phyloP scores from a whole-genome alignment of 352 stramenopile species.

The Phytophthora agathidicida region DNA sequence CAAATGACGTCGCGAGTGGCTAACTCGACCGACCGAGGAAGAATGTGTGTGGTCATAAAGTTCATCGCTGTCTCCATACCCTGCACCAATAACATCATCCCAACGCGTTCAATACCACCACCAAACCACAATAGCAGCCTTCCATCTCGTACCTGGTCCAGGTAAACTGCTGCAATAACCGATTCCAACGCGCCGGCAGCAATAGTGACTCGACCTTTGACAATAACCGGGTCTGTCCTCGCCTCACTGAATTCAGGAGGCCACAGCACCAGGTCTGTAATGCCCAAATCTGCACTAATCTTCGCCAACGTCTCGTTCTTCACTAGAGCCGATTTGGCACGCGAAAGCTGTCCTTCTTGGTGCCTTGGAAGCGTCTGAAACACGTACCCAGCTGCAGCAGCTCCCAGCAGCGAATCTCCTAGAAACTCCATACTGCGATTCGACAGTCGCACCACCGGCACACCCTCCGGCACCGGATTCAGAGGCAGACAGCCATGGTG shows the following conservation, averaged over 20 bases:
- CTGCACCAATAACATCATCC: constrained; percentile 28
- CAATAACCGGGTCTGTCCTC: constrained; percentile 32
- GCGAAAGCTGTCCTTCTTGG: constrained; percentile 82
- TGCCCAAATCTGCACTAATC: constrained; percentile 61
- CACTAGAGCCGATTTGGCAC: constrained; percentile 67
- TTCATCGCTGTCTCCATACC: constrained; percentile 66
- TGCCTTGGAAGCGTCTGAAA: constrained; percentile 74
- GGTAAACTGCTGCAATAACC: constrained; percentile 79
- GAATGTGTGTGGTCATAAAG: constrained; percentile 69
- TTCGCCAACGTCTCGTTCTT: constrained; percentile 80
- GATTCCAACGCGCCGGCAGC: constrained; percentile 76
- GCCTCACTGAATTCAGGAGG: constrained; percentile 46
- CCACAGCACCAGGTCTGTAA: constrained; percentile 72
- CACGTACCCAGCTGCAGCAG: constrained; percentile 64
- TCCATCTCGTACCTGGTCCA: constrained; percentile 56
- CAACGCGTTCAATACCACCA: background rate
- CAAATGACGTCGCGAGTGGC: constrained; percentile 58
- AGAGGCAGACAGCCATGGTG: constrained; percentile 74
- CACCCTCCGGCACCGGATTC: constrained; percentile 38
- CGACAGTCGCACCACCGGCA: constrained; percentile 66
- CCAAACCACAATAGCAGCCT: background rate
- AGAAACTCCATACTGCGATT: constrained; percentile 88
- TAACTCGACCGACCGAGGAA: constrained; percentile 61
- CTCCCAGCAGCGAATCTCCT: constrained; percentile 76
- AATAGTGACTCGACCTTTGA: constrained; percentile 73